Conservation (phyloP, 352 stramenopile species). For the Globisporangium heterothallicum region DNA sequence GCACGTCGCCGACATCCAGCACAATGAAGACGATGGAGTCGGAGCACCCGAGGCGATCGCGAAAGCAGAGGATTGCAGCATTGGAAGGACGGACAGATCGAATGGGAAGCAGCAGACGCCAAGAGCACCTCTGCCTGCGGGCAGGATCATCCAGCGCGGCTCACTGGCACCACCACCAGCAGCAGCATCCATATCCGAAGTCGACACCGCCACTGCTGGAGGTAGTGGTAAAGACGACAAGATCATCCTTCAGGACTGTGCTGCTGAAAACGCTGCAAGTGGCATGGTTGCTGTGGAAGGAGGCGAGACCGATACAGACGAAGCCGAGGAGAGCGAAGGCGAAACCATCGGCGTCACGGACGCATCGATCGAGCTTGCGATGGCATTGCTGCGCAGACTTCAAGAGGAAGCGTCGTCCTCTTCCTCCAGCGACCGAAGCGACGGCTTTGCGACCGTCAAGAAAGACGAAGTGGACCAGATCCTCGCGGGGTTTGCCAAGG, state of each 20-base stretch:
- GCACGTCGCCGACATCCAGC: neutral
- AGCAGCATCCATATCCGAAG: neutral
- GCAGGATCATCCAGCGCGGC: constrained; percentile 6
- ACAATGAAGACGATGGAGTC: neutral
- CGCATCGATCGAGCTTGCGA: constrained; percentile 48
- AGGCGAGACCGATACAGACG: constrained; percentile 3
- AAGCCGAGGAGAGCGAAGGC: constrained; percentile 11
- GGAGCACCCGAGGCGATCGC: neutral
- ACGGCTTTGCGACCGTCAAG: constrained; percentile 33
- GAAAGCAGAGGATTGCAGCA: neutral
- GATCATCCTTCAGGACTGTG: too few relatives aligned
- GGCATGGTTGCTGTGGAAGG: constrained; percentile 5
- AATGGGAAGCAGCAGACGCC: constrained; percentile 1
- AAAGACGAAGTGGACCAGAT: constrained; percentile 56
- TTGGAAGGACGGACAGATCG: neutral
- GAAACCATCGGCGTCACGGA: constrained; percentile 17
- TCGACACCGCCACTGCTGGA: too few relatives aligned
- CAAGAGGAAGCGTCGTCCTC: constrained; percentile 25
- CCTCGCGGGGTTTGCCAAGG: constrained; percentile 48
- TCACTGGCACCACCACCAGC: constrained; percentile 3
- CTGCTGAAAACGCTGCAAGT: too few relatives aligned
- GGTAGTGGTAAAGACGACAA: too few relatives aligned
- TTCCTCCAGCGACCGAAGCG: constrained; percentile 15
- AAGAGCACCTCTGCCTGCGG: constrained; percentile 7
- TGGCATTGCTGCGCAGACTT: constrained; percentile 49